These are phyloP conservation scores for Tricholoma saponaceum DNA, from an alignment of 768 basidiomycete species.

Conservation along the genomic window DNA sequence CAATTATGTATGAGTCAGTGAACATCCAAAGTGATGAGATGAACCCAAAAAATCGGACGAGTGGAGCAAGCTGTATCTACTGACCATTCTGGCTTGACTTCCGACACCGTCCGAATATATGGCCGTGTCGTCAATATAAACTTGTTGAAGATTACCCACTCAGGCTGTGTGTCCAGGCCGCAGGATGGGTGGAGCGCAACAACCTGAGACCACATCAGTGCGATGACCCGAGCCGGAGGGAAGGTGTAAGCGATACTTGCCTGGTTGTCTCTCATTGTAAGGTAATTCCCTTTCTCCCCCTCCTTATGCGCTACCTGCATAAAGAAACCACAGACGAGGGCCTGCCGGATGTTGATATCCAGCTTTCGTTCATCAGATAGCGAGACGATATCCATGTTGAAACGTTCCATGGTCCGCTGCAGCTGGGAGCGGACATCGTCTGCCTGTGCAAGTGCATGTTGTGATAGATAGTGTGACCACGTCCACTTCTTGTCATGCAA, in stretches of 20 bases:
- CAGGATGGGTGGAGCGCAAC: slow-evolving; percentile 84
- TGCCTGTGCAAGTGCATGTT: slow-evolving; percentile 80
- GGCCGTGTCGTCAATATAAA: slow-evolving; percentile 88
- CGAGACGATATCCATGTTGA: slow-evolving; percentile 73
- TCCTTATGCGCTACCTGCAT: slow-evolving; percentile 98
- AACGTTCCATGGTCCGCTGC: slow-evolving; percentile 87
- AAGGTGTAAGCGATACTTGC: slow-evolving; percentile 30
- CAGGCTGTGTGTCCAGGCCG: slow-evolving; percentile 81
- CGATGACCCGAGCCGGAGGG: not conserved
- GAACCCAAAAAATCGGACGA: not conserved
- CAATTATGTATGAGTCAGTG: too few relatives aligned
- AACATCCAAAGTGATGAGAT: too few relatives aligned
- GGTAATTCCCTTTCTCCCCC: slow-evolving; percentile 82
- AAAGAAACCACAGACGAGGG: slow-evolving; percentile 91
- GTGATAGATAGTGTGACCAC: slow-evolving; percentile 85
- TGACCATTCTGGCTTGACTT: slow-evolving; percentile 84
- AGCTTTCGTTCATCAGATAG: slow-evolving; percentile 66
- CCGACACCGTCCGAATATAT: slow-evolving; percentile 90
- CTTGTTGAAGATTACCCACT: slow-evolving; percentile 93
- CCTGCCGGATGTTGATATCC: slow-evolving; percentile 72
- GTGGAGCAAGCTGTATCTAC: slow-evolving; percentile 11
- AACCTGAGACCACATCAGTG: slow-evolving; percentile 32
- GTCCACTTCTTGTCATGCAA: slow-evolving; percentile 82
- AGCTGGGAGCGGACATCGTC: slow-evolving; percentile 92
- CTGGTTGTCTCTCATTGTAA: slow-evolving; percentile 95